A percentile compares a stretch with the other conserved stretches of the same genome.
Evolutionary conservation across 1,284 basidiomycete genomes (phyloP).

Genomic region (Hypsizygus ulmarius): DNA sequence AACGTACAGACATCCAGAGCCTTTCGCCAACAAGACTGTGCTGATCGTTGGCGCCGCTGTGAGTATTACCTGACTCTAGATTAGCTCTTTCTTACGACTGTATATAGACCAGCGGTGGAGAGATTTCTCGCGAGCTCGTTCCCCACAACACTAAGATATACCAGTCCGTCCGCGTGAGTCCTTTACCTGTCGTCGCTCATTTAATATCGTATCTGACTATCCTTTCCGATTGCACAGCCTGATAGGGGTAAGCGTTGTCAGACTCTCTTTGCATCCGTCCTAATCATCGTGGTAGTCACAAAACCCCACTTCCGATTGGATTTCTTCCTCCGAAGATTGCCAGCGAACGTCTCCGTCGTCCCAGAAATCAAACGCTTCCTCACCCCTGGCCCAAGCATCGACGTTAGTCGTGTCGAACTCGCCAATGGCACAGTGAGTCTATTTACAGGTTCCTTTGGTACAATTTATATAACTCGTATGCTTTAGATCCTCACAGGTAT

Average conservation of each 20-base stretch:
- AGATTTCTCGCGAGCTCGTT: constrained; percentile 1
- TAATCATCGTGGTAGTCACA: neutral
- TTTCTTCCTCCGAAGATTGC: constrained; percentile 21
- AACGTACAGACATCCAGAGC: constrained; percentile 43
- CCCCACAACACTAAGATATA: constrained; percentile 24
- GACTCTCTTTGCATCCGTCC: neutral
- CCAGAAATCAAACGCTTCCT: constrained; percentile 33
- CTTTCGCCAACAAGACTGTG: constrained; percentile 38
- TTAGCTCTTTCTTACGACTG: neutral
- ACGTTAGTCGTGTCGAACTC: constrained; percentile 35
- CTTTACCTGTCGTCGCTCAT: neutral
- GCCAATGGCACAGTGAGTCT: constrained; percentile 38
- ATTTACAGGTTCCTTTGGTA: neutral
- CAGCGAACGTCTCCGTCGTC: constrained; percentile 29
- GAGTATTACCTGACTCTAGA: constrained; percentile 13
- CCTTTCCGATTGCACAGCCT: neutral
- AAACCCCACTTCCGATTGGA: constrained; percentile 4
- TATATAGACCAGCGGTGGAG: neutral
- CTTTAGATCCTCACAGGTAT: constrained; percentile 34
- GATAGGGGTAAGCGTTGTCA: constrained; percentile 2
- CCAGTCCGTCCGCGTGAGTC: constrained; percentile 34
- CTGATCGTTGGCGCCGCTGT: constrained; percentile 46
- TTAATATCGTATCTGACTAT: neutral
- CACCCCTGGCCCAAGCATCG: constrained; percentile 18
- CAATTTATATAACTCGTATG: neutral